A percentile compares a stretch with the other conserved stretches of the same genome.
Evolutionary conservation across 495 filamentous ascomycete species (phyloP).

Genomic region (Daldinia decipiens): DNA sequence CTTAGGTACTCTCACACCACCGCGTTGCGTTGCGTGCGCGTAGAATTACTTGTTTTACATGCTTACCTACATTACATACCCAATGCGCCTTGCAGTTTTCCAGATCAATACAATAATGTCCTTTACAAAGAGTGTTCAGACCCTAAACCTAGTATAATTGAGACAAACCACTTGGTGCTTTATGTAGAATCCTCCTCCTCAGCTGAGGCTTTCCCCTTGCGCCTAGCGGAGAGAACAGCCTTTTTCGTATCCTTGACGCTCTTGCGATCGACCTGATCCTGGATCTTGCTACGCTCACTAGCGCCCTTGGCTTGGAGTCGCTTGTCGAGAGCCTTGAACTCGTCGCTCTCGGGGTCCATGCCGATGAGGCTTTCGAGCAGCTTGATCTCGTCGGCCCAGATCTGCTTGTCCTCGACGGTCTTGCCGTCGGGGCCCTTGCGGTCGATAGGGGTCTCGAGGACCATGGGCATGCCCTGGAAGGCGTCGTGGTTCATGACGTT

Average conservation of each 20-base stretch:
- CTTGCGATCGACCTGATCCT: constrained; percentile 80
- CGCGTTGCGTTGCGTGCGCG: not conserved
- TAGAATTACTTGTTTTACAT: constrained; percentile 16
- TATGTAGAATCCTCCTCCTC: constrained; percentile 55
- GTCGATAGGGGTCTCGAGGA: constrained; percentile 94
- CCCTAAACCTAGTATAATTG: not conserved
- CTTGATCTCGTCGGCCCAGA: constrained; percentile 90
- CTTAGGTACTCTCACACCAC: not conserved
- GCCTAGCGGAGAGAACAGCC: too few species aligned
- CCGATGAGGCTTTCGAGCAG: constrained; percentile 88
- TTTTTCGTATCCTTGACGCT: constrained; percentile 63
- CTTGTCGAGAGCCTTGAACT: constrained; percentile 72
- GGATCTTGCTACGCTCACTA: constrained; percentile 74
- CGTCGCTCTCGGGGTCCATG: constrained; percentile 74
- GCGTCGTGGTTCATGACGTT: constrained; percentile 85
- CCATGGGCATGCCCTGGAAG: constrained; percentile 85
- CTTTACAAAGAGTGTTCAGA: not conserved
- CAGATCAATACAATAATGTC: constrained; percentile 11
- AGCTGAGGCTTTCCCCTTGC: constrained; percentile 43
- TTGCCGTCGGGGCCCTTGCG: constrained; percentile 65
- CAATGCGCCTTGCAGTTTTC: constrained; percentile 26
- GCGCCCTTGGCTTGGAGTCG: constrained; percentile 73
- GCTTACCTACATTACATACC: constrained; percentile 8
- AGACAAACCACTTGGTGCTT: not conserved
- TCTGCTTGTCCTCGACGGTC: constrained; percentile 72